Conservation (phyloP, 108 stramenopile species). For the Conticribra weissflogii region DNA sequence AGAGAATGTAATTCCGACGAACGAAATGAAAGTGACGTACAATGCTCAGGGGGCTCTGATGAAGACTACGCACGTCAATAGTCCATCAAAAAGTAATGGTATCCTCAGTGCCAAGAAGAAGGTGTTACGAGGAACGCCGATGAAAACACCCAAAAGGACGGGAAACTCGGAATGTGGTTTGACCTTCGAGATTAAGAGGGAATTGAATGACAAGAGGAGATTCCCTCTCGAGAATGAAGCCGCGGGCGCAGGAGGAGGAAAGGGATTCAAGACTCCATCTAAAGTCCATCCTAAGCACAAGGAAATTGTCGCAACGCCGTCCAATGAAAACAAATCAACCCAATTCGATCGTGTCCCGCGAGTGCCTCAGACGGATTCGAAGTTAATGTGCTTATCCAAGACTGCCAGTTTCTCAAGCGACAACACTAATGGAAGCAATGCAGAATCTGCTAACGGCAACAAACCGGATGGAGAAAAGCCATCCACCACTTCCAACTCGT, state of each 20-base stretch:
- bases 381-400: background rate
- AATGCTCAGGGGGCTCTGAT: background rate
- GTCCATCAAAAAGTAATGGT: no score
- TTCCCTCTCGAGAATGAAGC: slow-evolving; percentile 1
- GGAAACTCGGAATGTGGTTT: slow-evolving; percentile 31
- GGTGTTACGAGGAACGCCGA: background rate
- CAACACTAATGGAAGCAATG: background rate
- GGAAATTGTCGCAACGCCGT: background rate
- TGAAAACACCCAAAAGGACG: slow-evolving; percentile 7
- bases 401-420: background rate
- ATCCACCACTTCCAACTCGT: no score
- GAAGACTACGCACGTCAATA: background rate
- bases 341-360: no score
- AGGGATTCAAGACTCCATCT: slow-evolving; percentile 1
- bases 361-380: background rate
- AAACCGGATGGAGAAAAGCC: background rate
- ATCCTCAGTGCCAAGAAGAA: background rate
- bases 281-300: background rate
- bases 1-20: background rate
- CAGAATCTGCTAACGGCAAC: background rate
- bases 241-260: slow-evolving; percentile 4
- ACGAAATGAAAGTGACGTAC: background rate
- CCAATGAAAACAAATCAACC: background rate
- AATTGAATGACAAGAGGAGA: slow-evolving; percentile 4
- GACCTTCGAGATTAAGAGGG: slow-evolving; percentile 28